phyloP scores from a whole-genome alignment of 148 eudicot species.

The Polygonum maritimum region DNA sequence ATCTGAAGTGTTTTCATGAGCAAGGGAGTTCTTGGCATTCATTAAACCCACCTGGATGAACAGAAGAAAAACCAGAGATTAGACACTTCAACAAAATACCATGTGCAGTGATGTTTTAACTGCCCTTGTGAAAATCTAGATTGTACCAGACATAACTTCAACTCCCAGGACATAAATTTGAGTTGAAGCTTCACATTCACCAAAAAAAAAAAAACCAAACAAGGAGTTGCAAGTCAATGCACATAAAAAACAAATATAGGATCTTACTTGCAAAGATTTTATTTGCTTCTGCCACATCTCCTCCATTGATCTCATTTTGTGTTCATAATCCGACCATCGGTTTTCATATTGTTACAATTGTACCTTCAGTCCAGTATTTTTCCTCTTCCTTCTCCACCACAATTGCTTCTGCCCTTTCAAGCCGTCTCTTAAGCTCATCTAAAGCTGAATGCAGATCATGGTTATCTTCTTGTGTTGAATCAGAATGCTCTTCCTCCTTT shows the following conservation, averaged over 20 bases:
- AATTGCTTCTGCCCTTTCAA: slow-evolving; percentile 50
- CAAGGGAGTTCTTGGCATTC: slow-evolving; percentile 38
- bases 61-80: background rate
- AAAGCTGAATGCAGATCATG: slow-evolving; percentile 35
- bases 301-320: slow-evolving; percentile 77
- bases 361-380: slow-evolving; percentile 48
- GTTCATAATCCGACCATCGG: slow-evolving; percentile 64
- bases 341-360: slow-evolving; percentile 52
- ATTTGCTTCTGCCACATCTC: slow-evolving; percentile 87
- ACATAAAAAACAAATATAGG: background rate
- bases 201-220: no score
- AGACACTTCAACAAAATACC: background rate
- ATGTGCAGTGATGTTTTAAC: background rate
- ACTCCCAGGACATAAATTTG: no score
- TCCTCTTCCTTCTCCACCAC: slow-evolving; percentile 61
- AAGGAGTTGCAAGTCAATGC: background rate
- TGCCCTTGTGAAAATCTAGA: background rate
- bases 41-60: slow-evolving; percentile 36
- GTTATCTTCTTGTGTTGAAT: slow-evolving; percentile 13
- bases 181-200: no score
- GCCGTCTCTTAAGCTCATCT: slow-evolving; percentile 59
- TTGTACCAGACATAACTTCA: no score
- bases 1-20: slow-evolving; percentile 27
- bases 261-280: slow-evolving; percentile 66
- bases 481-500: slow-evolving; percentile 19